phyloP scores from a whole-genome alignment of 148 eudicot genomes.

The Diospyros lotus region DNA sequence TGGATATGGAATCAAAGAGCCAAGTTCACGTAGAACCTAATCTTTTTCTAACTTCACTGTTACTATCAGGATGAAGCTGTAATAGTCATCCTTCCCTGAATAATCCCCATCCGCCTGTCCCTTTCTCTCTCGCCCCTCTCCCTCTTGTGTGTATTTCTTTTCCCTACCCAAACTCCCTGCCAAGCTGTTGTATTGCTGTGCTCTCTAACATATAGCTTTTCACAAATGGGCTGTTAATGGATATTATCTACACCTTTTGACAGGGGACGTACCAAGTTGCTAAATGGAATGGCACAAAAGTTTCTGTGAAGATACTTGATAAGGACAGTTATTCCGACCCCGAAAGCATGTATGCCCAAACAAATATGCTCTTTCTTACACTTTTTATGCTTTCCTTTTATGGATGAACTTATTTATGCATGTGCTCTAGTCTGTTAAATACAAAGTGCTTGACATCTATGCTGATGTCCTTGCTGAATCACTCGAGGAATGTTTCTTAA shows the following conservation, averaged over 20 bases:
- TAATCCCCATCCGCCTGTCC: too few relatives aligned
- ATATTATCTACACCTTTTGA: constrained; percentile 12
- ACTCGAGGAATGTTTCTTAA: neutral
- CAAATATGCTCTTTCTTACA: neutral
- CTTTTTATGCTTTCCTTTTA: neutral
- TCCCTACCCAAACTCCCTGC: constrained; percentile 1
- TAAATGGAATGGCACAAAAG: constrained; percentile 99
- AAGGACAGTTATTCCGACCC: constrained; percentile 90
- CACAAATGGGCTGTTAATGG: neutral
- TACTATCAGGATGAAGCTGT: neutral
- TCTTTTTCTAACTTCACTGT: neutral
- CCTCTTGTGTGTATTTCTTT: neutral
- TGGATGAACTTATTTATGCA: neutral
- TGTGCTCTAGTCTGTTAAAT: neutral
- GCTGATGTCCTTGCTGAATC: neutral
- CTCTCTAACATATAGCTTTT: neutral
- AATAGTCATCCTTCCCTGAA: neutral
- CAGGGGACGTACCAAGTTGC: constrained; percentile 97
- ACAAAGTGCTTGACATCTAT: neutral
- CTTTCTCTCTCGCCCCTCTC: neutral
- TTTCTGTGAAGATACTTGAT: constrained; percentile 95
- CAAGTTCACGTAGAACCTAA: neutral
- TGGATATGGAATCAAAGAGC: too few relatives aligned
- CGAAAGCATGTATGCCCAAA: constrained; percentile 66
- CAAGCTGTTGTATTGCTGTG: neutral